Base-by-base conservation (phyloP, 768 basidiomycete species). In the Daedaleopsis sinensis region DNA sequence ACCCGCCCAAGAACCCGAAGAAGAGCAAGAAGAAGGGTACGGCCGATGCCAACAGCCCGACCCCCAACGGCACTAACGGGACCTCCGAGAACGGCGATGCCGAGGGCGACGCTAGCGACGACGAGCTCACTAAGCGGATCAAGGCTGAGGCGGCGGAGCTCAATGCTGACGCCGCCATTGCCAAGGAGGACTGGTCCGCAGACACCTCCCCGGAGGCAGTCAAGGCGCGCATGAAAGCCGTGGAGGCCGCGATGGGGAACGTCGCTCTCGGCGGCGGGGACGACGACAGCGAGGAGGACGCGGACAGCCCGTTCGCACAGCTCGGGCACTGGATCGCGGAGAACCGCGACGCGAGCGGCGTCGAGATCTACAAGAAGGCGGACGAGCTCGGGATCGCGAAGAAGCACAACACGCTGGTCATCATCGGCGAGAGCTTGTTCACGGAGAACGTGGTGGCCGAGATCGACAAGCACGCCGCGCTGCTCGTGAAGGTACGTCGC, bases 131-230 rank as follows among this genome's bases (percentile, higher is more conserved):
- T 11, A 90, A 78, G 81, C 92, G 92, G 75, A 95, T 98, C 79
- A 94, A 93, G 72, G 90, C 92, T 11, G 93, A 96, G 68, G 93
- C 93, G 39, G 89, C 88, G 7, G 86, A 87, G 49, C 79, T 96
- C 67, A 87, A 86, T 58, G 74, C 79, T 2, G 84, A 92, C 0
- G 78, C 88, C 21, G 72, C 80, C 3, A 75, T 90, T 53, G 80
- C 77, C 11, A 83, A 85, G 19, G 91, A 94, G 51, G 93, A 90
- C 58, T 97, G 95, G 95, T 90, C 91, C 55, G 90, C 85, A n/a
- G 94, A 96, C 70, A 94, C 93, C 1, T 94, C 92, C 3, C 84
- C 89, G 6, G 93, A 93, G 69, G 94, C 94, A 21, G 92, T 97
- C 62, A 88, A 89, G 65, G 84, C 89, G 32, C 91, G 95, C 46